Base-by-base conservation (phyloP, 2,329 filamentous ascomycete genomes). In the Karstenula rhodostoma region DNA sequence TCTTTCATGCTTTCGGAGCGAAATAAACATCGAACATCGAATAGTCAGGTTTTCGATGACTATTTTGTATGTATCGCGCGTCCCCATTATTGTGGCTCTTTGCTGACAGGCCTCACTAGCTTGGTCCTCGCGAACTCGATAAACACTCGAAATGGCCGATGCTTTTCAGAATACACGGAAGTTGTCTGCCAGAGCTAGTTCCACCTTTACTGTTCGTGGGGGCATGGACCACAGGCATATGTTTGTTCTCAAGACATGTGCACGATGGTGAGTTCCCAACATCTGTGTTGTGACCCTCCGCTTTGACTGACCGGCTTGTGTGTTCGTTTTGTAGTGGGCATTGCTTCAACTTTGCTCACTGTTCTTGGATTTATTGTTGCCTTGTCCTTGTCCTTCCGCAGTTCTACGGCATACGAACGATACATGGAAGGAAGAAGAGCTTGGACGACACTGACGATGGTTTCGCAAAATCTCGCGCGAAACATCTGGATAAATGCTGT, bases 281-380 rank as follows among this genome's bases (percentile, higher is more conserved):
- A 23, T n/a, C 40, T 6, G 25, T 1, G 12, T 25, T 12, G 1
- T 22, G 15, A 23, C 23, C 33, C 27, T 10, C n/a, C n/a, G 7
- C 9, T 25, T 47, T 17, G 19, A 47, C 48, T 58, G n/a, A 44
- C 22, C 12, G 22, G 3, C 25, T 15, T 15, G 33, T 23, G 48
- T 22, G 29, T 19, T 33, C 19, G 8, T 15, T 33, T 1, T 33
- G n/a, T 40, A 56, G 53, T 56, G 10, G 43, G 42, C 8, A 40
- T 56, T 13, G 17, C 22, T 4, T 22, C 25, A 9, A 56, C 40
- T 35, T 82, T 93, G 15, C 82, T 94, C 57, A 93, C 90, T 1
- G 87, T 94, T 55, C 85, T 90, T 47, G 91, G 91, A 88, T 93
- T 94, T 80, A 89, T 93, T 60, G 90, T 94, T 74, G 89, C 88